Evolutionary conservation across 2,329 filamentous ascomycete genomes (phyloP).

Genomic region (Dryadomyces quercus-mongolicae): DNA sequence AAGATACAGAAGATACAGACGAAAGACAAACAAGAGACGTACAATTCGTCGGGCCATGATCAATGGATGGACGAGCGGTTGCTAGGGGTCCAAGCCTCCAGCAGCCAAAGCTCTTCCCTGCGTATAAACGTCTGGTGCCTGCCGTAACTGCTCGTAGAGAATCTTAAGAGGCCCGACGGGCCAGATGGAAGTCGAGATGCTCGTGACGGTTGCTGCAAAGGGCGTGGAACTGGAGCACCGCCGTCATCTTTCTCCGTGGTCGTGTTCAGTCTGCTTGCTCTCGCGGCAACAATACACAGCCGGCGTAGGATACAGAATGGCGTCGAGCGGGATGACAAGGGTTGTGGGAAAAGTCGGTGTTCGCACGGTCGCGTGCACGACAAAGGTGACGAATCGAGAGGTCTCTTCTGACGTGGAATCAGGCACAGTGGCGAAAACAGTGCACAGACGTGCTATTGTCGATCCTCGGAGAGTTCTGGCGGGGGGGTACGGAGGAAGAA

Average conservation of each 20-base stretch:
- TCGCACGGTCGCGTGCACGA: not conserved
- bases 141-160: not conserved
- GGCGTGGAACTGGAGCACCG: not conserved
- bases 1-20: too few relatives aligned
- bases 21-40: constrained; percentile 4
- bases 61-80: not conserved
- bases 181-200: not conserved
- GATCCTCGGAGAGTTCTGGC: too few relatives aligned
- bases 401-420: too few relatives aligned
- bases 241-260: constrained; percentile 1
- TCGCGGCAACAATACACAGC: too few relatives aligned
- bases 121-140: not conserved
- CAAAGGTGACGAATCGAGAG: too few relatives aligned
- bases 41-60: constrained; percentile 21
- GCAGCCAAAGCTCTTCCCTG: not conserved
- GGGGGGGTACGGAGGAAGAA: not conserved
- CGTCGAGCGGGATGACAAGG: not conserved
- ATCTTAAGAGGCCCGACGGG: not conserved
- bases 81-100: not conserved
- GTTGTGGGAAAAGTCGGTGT: not conserved
- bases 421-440: too few relatives aligned
- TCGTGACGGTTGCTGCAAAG: not conserved
- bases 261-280: too few relatives aligned
- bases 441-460: too few relatives aligned
- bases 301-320: too few relatives aligned